Evolutionary conservation across 495 filamentous ascomycete species (phyloP).

Genomic region (Rusavskia elegans): DNA sequence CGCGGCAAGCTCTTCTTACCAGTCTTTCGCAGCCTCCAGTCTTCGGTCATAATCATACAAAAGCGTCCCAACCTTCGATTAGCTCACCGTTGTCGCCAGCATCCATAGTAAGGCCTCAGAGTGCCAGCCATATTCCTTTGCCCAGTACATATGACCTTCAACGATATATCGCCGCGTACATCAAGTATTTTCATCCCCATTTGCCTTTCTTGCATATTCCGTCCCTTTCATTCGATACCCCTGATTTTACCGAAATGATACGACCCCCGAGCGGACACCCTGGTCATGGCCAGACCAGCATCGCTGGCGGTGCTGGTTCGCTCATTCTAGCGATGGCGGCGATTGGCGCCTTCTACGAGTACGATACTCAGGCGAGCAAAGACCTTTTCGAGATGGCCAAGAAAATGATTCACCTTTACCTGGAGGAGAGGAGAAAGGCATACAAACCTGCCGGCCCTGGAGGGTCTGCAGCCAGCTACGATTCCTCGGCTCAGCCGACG

Average conservation of each 20-base stretch:
- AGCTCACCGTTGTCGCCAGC: conserved; percentile 47
- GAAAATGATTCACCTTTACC: conserved; percentile 84
- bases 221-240: conserved; percentile 77
- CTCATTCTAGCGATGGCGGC: conserved; percentile 91
- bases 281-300: conserved; percentile 42
- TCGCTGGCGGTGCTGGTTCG: conserved; percentile 72
- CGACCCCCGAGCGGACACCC: conserved; percentile 34
- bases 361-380: conserved; percentile 60
- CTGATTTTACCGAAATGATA: conserved; percentile 45
- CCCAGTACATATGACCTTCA: conserved; percentile 87
- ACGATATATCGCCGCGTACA: conserved; percentile 80
- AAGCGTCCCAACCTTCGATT: conserved; percentile 59
- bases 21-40: conserved; percentile 64
- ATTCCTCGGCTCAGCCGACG: conserved; percentile 59
- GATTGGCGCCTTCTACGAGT: conserved; percentile 89
- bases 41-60: conserved; percentile 46
- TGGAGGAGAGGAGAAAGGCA: conserved; percentile 84
- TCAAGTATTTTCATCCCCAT: conserved; percentile 90
- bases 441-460: conserved; percentile 69
- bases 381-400: conserved; percentile 87
- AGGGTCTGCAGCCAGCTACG: conserved; percentile 39
- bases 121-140: conserved; percentile 35
- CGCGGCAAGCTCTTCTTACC: conserved; percentile 69
- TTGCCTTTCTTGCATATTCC: conserved; percentile 86
- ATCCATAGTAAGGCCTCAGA: conserved; percentile 19